These are phyloP conservation scores for Combretum micranthum DNA, from an alignment of 345 rosid species.

Conservation along the genomic window DNA sequence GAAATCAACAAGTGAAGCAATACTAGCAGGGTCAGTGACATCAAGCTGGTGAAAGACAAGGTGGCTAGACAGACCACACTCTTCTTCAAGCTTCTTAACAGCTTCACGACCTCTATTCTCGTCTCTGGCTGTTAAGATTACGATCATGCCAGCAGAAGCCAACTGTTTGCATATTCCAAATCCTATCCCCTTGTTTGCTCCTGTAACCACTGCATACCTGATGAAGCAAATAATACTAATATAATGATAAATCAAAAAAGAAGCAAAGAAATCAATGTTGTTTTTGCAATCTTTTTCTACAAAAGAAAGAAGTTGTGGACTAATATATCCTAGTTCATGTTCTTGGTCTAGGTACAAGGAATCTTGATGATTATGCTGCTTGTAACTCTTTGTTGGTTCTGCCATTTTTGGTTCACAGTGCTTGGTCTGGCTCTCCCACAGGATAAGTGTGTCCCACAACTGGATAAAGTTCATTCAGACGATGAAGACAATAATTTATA, in stretches of 20 bases:
- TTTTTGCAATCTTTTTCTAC: too few relatives aligned
- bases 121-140: slow-evolving; percentile 19
- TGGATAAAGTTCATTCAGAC: too few relatives aligned
- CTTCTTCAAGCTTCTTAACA: slow-evolving; percentile 9
- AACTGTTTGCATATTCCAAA: slow-evolving; percentile 12
- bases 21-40: slow-evolving; percentile 12
- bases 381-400: neutral
- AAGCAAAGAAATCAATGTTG: neutral
- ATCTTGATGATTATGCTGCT: neutral
- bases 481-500: too few relatives aligned
- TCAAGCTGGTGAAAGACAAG: slow-evolving; percentile 18
- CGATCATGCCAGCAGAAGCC: slow-evolving; percentile 10
- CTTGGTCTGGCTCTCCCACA: too few relatives aligned
- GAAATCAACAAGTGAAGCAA: slow-evolving; percentile 16
- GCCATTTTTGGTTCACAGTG: neutral
- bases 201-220: slow-evolving; percentile 13
- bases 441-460: too few relatives aligned
- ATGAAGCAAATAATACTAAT: neutral
- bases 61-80: neutral
- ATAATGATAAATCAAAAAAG: neutral
- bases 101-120: slow-evolving; percentile 24
- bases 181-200: slow-evolving; percentile 18
- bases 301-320: too few relatives aligned
- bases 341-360: too few relatives aligned
- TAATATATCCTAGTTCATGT: too few relatives aligned